Evolutionary conservation across 2,329 filamentous ascomycete genomes (phyloP).

Genomic region (Scytalidium lignicola): DNA sequence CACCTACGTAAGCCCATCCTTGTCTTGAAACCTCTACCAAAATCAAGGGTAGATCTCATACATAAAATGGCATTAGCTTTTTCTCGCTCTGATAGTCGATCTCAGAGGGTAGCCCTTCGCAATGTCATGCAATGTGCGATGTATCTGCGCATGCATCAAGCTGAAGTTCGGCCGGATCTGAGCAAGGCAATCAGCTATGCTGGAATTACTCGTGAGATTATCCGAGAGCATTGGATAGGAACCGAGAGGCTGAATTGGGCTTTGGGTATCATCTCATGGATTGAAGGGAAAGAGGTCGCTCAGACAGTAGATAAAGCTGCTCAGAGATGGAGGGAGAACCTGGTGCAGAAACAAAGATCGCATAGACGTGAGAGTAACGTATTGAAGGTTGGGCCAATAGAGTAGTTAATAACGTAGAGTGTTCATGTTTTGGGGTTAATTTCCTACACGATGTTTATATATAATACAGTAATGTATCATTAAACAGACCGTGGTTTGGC

Average conservation of each 20-base stretch:
- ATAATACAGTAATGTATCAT: no score
- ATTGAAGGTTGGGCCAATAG: conserved; percentile 10
- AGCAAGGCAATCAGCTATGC: conserved; percentile 16
- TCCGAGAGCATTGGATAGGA: conserved; percentile 11
- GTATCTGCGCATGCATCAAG: conserved; percentile 17
- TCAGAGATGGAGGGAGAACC: conserved; percentile 9
- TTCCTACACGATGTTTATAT: no score
- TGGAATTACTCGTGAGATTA: conserved; percentile 17
- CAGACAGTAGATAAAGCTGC: conserved; percentile 12
- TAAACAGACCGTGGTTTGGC: no score
- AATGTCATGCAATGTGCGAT: conserved; percentile 21
- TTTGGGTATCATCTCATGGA: conserved; percentile 13
- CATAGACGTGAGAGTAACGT: conserved; percentile 6
- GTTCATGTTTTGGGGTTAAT: background rate
- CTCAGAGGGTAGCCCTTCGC: conserved; percentile 16
- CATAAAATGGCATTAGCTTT: conserved; percentile 22
- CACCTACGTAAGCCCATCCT: background rate
- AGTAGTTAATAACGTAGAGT: conserved; percentile 4
- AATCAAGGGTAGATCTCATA: conserved; percentile 14
- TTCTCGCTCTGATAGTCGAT: conserved; percentile 9
- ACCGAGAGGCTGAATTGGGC: conserved; percentile 17
- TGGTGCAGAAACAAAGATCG: background rate
- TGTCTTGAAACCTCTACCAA: conserved; percentile 6
- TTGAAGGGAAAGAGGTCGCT: conserved; percentile 23
- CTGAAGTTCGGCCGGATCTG: conserved; percentile 12